Evolutionary conservation across 352 stramenopile genomes (phyloP), one percentile per base, ranked within the genome.

Genomic region (Phytophthora fragariaefolia): DNA sequence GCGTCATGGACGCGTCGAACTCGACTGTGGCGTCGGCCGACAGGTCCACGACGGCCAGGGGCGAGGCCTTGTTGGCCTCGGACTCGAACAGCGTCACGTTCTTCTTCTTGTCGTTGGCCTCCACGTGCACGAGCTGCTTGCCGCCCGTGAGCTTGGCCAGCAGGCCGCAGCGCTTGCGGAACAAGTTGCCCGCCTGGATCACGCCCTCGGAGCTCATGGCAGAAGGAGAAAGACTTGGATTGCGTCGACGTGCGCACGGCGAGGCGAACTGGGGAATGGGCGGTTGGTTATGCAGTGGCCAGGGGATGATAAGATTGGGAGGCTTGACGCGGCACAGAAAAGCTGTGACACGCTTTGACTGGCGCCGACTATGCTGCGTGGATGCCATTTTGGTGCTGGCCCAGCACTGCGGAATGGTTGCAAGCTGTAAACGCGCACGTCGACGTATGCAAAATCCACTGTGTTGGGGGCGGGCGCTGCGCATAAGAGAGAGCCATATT

Each of bases 11-110:
- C 43, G 53, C 28, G n/a, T 73, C 69, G 26, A 72, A 77, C 68
- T 79, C 72, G 28, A 79, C 72, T 10, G 63, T 77, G 18, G 67
- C 68, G 48, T 73, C 58, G 22, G 60, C 27, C 8, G 73, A 70
- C 20, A 80, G 30, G 46, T 80, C 73, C 28, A 78, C 20, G 4
- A 58, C 54, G 18, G 46, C 47, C 24, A 76, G 36, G 13, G 69
- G 63, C 13, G 63, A 45, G 24, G 63, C 17, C 63, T 75, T 73
- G 26, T 71, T 63, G 30, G 58, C 71, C 49, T 84, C 71, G 3
- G 74, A 68, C 30, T 83, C 75, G 49, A 87, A 88, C 12, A 90
- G 24, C 8, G 66, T 74, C 43, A 87, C 57, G 63, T 65, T 71
- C 71, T 85, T 80, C 13, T 63, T 34, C 30, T 73, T 67, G 28